Percentiles rank a stretch among this genome's conserved stretches.
phyloP scores from a whole-genome alignment of 106 monocot genomes.

The Allium cepa region DNA sequence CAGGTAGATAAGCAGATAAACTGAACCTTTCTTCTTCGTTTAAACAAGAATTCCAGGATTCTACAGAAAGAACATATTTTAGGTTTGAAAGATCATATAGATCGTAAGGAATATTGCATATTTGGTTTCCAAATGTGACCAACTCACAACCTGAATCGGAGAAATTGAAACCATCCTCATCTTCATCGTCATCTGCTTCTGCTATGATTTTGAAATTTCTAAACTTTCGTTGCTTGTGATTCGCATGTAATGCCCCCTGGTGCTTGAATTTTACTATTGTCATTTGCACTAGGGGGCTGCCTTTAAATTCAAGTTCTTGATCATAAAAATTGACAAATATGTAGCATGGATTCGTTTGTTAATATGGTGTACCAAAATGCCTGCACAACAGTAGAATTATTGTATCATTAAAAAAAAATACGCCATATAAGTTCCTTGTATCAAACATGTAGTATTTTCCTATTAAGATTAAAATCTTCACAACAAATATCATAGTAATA shows the following conservation, averaged over 20 bases:
- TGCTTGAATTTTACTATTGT: conserved; percentile 50
- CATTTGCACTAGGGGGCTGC: conserved; percentile 45
- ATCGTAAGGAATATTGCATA: conserved; percentile 67
- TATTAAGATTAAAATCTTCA: not conserved
- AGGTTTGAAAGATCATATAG: conserved; percentile 64
- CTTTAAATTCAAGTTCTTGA: conserved; percentile 3
- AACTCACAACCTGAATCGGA: conserved; percentile 55
- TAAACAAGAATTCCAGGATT: conserved; percentile 80
- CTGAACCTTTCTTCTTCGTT: conserved; percentile 78
- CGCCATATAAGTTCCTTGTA: not conserved
- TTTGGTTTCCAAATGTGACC: conserved; percentile 40
- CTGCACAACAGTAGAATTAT: conserved; percentile 11
- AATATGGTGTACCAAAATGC: not conserved
- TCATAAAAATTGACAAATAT: conserved; percentile 4
- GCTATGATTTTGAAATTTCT: not conserved
- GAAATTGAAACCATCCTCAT: conserved; percentile 41
- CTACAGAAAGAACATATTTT: conserved; percentile 68
- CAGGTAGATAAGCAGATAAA: conserved; percentile 74
- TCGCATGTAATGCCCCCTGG: conserved; percentile 15
- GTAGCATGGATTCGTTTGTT: too few relatives aligned
- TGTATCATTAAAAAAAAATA: not conserved
- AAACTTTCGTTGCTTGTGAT: conserved; percentile 5
- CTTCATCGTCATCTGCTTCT: conserved; percentile 8
- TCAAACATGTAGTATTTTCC: not conserved
- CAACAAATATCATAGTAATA: not conserved